Conservation (phyloP, 73 alveolate species). For the Blepharisma stoltei region DNA sequence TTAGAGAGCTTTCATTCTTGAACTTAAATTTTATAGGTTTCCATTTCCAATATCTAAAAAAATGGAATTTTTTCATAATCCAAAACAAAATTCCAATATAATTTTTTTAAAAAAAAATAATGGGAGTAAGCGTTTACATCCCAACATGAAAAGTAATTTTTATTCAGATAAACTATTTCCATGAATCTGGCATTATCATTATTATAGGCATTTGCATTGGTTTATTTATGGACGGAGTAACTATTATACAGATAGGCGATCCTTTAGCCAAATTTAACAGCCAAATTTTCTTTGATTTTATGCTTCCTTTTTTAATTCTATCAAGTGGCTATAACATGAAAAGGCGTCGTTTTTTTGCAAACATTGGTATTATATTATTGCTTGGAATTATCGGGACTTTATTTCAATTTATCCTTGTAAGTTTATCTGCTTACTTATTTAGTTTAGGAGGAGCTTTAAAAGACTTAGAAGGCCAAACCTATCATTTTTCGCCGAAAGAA, state of each 20-base stretch:
- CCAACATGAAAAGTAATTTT: constrained; percentile 14
- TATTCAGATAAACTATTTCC: constrained; percentile 1
- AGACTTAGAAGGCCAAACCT: constrained; percentile 47
- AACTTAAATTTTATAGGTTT: no score
- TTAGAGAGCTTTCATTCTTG: no score
- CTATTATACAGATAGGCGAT: neutral
- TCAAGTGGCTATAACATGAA: constrained; percentile 95
- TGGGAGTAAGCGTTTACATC: neutral
- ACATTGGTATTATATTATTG: constrained; percentile 72
- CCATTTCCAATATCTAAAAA: no score
- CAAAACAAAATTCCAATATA: no score
- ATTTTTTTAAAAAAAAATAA: no score
- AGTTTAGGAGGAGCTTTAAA: constrained; percentile 48
- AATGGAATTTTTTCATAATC: no score
- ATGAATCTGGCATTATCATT: constrained; percentile 21
- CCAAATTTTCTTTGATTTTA: constrained; percentile 49
- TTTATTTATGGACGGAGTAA: neutral
- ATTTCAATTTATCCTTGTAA: constrained; percentile 67
- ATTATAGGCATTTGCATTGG: constrained; percentile 5
- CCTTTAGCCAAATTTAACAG: constrained; percentile 32
- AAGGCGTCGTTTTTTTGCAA: constrained; percentile 70
- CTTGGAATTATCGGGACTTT: constrained; percentile 88
- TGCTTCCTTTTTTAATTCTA: constrained; percentile 94
- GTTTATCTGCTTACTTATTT: constrained; percentile 57
- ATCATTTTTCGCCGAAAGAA: constrained; percentile 46